phyloP scores from a whole-genome alignment of 2,329 filamentous ascomycete genomes.

The Myotisia sp. region DNA sequence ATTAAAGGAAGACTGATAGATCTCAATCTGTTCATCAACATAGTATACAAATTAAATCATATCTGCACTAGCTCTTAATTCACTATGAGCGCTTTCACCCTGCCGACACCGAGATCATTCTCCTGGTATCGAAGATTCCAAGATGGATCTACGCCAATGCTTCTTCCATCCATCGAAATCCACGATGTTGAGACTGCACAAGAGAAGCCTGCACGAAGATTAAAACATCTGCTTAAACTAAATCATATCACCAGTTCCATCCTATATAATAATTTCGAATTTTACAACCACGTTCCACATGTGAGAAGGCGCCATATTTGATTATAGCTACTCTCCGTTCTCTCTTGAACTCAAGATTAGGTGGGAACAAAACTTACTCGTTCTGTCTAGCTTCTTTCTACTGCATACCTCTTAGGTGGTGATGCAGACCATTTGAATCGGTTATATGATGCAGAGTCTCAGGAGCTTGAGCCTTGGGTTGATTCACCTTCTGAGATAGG shows the following conservation, averaged over 20 bases:
- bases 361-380: not conserved
- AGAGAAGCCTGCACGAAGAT: conserved; percentile 63
- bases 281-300: conserved; percentile 73
- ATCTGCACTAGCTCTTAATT: too few species aligned
- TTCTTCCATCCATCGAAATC: conserved; percentile 54
- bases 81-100: too few species aligned
- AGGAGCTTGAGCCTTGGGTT: conserved; percentile 61
- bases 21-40: too few species aligned
- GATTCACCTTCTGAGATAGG: conserved; percentile 72
- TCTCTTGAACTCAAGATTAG: conserved; percentile 6
- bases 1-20: too few species aligned
- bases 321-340: conserved; percentile 1
- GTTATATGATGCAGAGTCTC: conserved; percentile 65
- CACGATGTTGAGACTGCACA: conserved; percentile 66
- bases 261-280: conserved; percentile 58
- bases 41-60: too few species aligned
- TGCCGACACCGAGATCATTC: too few species aligned
- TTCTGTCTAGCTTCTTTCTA: conserved; percentile 49
- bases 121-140: too few species aligned
- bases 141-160: conserved; percentile 16
- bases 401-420: conserved; percentile 74
- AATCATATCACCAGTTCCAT: conserved; percentile 87
- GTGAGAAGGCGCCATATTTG: conserved; percentile 25
- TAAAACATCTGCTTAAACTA: conserved; percentile 81
- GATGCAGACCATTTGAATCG: conserved; percentile 56